These are phyloP conservation scores for Thielaviopsis euricoi DNA, from an alignment of 2,329 filamentous ascomycete species.

Conservation along the genomic window DNA sequence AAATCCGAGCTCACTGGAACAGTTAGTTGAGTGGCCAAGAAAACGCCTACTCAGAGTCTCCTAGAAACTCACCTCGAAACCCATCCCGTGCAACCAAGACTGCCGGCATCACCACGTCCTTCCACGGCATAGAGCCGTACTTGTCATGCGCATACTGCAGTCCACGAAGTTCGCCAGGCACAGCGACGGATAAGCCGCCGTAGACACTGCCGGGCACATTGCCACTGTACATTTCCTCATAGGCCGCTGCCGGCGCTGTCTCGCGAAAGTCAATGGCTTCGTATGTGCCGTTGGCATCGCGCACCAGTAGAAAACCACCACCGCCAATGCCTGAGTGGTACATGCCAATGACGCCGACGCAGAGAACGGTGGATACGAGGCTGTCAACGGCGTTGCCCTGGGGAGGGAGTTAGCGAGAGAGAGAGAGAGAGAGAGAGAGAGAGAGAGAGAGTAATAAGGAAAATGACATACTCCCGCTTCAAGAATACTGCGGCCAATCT, in stretches of 20 bases:
- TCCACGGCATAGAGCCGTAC: conserved; percentile 57
- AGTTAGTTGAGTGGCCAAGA: conserved; percentile 10
- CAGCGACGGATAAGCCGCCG: conserved; percentile 55
- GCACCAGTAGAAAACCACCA: conserved; percentile 77
- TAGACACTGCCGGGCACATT: conserved; percentile 49
- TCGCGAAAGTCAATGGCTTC: conserved; percentile 86
- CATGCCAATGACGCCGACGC: conserved; percentile 59
- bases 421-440: not conserved
- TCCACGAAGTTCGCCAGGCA: conserved; percentile 63
- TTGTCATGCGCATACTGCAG: conserved; percentile 61
- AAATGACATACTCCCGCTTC: conserved; percentile 27
- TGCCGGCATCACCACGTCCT: conserved; percentile 55
- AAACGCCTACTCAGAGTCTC: not conserved
- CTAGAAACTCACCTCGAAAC: conserved; percentile 31
- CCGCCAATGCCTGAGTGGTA: conserved; percentile 75
- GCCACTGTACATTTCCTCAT: conserved; percentile 68
- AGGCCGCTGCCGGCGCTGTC: conserved; percentile 65
- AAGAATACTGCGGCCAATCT: conserved; percentile 49
- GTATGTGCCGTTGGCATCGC: conserved; percentile 55
- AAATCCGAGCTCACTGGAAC: conserved; percentile 51
- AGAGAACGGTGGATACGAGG: conserved; percentile 56
- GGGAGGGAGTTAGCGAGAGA: not conserved
- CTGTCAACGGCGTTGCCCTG: conserved; percentile 64
- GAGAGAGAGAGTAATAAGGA: not conserved
- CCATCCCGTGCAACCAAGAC: conserved; percentile 58